Conservation (phyloP, 257 asterid species). For the Parsonsia alboflavescens region DNA sequence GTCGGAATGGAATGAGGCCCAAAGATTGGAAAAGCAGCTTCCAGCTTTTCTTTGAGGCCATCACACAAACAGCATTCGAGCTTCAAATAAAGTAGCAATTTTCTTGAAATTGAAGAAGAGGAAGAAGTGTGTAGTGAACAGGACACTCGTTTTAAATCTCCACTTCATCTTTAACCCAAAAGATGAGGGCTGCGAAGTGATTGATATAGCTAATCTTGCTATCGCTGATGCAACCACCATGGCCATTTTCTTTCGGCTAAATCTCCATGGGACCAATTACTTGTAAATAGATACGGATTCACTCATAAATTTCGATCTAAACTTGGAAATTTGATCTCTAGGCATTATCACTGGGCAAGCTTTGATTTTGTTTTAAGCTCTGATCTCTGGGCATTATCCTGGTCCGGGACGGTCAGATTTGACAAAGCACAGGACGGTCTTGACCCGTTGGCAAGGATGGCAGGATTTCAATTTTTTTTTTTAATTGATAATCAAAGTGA, state of each 20-base stretch:
- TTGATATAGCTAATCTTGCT: constrained; percentile 9
- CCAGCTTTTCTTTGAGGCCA: constrained; percentile 95
- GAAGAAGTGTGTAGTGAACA: constrained; percentile 24
- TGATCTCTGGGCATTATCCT: no score
- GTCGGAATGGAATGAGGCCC: constrained; percentile 44
- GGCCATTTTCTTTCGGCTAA: constrained; percentile 11
- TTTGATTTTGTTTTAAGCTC: no score
- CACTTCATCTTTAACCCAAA: constrained; percentile 20
- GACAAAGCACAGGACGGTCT: no score
- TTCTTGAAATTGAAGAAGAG: constrained; percentile 32
- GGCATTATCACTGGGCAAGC: no score
- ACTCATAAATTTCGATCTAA: no score
- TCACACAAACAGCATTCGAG: constrained; percentile 99
- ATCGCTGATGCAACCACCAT: constrained; percentile 13
- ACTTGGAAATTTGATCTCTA: no score
- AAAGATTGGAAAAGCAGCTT: constrained; percentile 68
- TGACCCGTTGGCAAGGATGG: no score
- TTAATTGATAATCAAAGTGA: no score
- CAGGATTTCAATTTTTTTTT: no score
- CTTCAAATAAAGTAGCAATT: constrained; percentile 72
- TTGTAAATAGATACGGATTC: no score
- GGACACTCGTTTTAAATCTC: constrained; percentile 28
- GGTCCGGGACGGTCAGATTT: no score
- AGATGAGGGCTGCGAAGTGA: constrained; percentile 15
- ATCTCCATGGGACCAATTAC: neutral